Percentiles rank a stretch among this genome's conserved stretches.
Conservation (phyloP, 495 filamentous ascomycete genomes). For the Trichocladium antarcticum region DNA sequence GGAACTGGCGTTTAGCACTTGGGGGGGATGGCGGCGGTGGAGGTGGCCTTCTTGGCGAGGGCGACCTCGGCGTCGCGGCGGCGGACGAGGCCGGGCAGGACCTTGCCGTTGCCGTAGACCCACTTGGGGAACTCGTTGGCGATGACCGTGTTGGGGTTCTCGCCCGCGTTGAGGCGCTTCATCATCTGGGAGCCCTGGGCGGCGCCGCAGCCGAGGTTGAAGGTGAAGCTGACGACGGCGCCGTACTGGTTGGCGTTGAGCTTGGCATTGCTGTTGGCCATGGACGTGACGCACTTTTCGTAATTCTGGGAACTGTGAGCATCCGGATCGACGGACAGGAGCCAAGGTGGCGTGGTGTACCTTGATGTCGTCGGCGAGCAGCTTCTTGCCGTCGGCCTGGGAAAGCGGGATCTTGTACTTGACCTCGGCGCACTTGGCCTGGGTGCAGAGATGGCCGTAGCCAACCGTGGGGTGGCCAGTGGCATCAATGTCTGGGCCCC, state of each 20-base stretch:
- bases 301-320: not conserved
- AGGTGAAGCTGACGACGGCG: constrained; percentile 39
- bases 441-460: constrained; percentile 42
- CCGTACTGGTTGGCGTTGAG: constrained; percentile 44
- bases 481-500: constrained; percentile 27
- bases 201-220: constrained; percentile 42
- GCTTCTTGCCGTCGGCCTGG: constrained; percentile 28
- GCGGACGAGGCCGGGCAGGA: constrained; percentile 31
- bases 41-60: constrained; percentile 27
- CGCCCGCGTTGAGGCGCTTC: constrained; percentile 36
- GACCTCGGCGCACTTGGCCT: constrained; percentile 34
- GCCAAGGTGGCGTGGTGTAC: constrained; percentile 12
- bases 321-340: not conserved
- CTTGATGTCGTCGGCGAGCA: constrained; percentile 34
- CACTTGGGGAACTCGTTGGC: constrained; percentile 39
- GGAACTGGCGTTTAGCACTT: constrained; percentile 7
- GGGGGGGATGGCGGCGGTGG: constrained; percentile 7
- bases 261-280: constrained; percentile 25
- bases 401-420: constrained; percentile 36
- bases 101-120: constrained; percentile 32
- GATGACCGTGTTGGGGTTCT: constrained; percentile 31
- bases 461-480: constrained; percentile 40
- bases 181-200: constrained; percentile 32
- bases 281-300: constrained; percentile 30
- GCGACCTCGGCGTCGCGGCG: constrained; percentile 35